These are phyloP conservation scores for Diaporthe destruens DNA, from an alignment of 2,329 filamentous ascomycete species.

Conservation along the genomic window DNA sequence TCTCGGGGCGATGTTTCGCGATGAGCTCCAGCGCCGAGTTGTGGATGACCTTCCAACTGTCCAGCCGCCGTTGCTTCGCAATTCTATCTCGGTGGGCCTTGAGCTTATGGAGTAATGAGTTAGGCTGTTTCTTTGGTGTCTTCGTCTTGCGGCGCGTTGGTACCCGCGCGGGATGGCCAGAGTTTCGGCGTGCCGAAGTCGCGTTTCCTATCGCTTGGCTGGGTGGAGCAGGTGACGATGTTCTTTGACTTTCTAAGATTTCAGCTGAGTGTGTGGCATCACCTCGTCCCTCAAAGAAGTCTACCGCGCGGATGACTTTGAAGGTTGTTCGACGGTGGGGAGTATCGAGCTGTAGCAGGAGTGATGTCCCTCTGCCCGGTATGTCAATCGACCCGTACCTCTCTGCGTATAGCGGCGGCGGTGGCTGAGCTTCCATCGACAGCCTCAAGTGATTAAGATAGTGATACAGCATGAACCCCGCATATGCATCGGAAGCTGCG, in stretches of 20 bases:
- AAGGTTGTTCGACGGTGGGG: neutral
- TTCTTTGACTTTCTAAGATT: neutral
- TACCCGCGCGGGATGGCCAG: neutral
- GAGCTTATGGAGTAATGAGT: neutral
- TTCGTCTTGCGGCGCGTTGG: neutral
- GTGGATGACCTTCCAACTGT: neutral
- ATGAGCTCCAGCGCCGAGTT: conserved; percentile 19
- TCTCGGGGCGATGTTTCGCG: neutral
- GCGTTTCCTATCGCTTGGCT: neutral
- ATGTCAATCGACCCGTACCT: conserved; percentile 3
- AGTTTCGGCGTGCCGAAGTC: neutral
- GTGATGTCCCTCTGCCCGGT: neutral
- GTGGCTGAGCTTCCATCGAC: conserved; percentile 6
- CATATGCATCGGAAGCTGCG: conserved; percentile 19
- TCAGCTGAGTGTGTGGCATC: neutral
- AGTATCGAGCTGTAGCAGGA: conserved; percentile 18
- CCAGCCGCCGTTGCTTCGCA: conserved; percentile 18
- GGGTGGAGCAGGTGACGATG: neutral
- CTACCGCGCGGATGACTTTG: neutral
- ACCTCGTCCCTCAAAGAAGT: neutral
- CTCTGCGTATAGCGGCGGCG: conserved; percentile 4
- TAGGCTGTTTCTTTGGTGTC: neutral
- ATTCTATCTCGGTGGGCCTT: conserved; percentile 8
- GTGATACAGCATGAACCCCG: conserved; percentile 31
- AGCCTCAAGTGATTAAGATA: neutral